Evolutionary conservation across 2,329 filamentous ascomycete species (phyloP).

Genomic region (Cercospora zeina): DNA sequence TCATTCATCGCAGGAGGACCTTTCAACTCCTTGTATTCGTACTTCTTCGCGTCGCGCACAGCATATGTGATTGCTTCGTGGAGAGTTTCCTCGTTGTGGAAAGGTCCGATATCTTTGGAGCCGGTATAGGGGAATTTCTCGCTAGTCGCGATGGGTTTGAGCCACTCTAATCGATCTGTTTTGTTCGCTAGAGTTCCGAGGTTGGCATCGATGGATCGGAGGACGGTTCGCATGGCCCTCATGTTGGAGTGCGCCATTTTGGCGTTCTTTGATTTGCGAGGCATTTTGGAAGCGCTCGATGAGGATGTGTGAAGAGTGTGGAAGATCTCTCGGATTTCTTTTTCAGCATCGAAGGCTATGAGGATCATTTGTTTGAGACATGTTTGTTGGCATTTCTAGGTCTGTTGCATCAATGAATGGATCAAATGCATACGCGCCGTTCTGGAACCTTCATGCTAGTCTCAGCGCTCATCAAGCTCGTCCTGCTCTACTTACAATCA

Average conservation of each 20-base stretch:
- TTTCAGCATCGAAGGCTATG: background rate
- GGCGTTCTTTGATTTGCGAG: background rate
- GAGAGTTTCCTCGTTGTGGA: background rate
- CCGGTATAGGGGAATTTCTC: background rate
- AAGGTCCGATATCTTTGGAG: background rate
- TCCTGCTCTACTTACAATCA: background rate
- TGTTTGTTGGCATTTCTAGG: background rate
- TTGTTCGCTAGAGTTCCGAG: background rate
- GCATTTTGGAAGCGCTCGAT: background rate
- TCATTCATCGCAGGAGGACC: background rate
- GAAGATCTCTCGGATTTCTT: too few species aligned
- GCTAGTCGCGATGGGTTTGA: background rate
- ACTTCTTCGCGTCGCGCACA: slow-evolving; percentile 4
- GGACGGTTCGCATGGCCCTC: slow-evolving; percentile 4
- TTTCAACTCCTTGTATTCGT: background rate
- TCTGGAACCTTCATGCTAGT: slow-evolving; percentile 4
- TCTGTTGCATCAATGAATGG: slow-evolving; percentile 6
- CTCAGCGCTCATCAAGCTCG: background rate
- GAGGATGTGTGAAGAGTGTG: background rate
- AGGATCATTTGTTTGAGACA: slow-evolving; percentile 1
- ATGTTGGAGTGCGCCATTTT: background rate
- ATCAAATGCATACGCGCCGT: background rate
- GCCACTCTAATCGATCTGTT: background rate
- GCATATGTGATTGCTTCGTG: slow-evolving; percentile 13
- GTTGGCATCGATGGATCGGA: background rate